Base-by-base conservation (phyloP, 73 alveolate genomes). In the Symbiodinium natans region DNA sequence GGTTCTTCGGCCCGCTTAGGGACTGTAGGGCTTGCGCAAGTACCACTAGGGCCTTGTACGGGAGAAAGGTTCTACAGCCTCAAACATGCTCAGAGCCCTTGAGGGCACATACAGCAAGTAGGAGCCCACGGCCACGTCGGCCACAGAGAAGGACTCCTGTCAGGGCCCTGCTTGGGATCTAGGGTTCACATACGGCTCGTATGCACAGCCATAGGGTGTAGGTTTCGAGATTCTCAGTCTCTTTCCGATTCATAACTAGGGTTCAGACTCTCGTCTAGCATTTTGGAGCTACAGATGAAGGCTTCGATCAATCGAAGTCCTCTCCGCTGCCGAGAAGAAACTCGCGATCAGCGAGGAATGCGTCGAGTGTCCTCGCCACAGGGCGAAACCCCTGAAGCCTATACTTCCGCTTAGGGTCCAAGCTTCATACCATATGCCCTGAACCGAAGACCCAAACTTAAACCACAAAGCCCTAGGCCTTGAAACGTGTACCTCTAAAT, bases 41-140 rank as follows among this genome's bases (percentile, higher is more conserved):
- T n/a, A n/a, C n/a, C n/a, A n/a, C n/a, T n/a, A n/a, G n/a, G n/a
- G n/a, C n/a, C n/a, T n/a, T n/a, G n/a, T n/a, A n/a, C n/a, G n/a
- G n/a, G n/a, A n/a, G n/a, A n/a, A n/a, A n/a, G n/a, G n/a, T n/a
- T n/a, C n/a, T n/a, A n/a, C n/a, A n/a, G n/a, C n/a, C n/a, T n/a
- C n/a, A n/a, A n/a, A n/a, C n/a, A n/a, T n/a, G n/a, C n/a, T n/a
- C n/a, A n/a, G n/a, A n/a, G n/a, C n/a, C n/a, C n/a, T n/a, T n/a
- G n/a, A n/a, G n/a, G n/a, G n/a, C n/a, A n/a, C n/a, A n/a, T 89
- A 89, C 23, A 89, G 75, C 83, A 89, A 52, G 96, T 89, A 89
- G 36, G 96, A 63, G 48, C 96, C 96, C 38, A 89, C 87, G 23
- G 96, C 96, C 48, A 89, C 96, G 11, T 89, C 96, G n/a, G 96